Evolutionary conservation across 2,329 filamentous ascomycete species (phyloP).

Genomic region (Talaromyces sp.): DNA sequence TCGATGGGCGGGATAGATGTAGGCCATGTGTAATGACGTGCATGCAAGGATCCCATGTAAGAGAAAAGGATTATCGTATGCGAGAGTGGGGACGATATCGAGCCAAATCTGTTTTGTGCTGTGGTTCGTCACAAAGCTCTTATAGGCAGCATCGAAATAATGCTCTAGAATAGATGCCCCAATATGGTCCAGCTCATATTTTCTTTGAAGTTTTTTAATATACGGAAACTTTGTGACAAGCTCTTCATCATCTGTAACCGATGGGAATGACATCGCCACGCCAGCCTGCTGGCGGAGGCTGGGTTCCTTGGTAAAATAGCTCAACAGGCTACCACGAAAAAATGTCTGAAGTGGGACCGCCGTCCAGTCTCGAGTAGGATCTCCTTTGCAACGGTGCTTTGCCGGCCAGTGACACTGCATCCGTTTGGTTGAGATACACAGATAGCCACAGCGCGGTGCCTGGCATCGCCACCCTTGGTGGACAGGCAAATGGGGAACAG

Average conservation of each 20-base stretch:
- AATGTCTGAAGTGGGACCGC: conserved; percentile 23
- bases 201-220: background rate
- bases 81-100: conserved; percentile 29
- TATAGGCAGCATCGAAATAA: background rate
- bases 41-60: conserved; percentile 41
- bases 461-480: conserved; percentile 21
- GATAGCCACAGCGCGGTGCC: conserved; percentile 19
- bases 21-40: conserved; percentile 34
- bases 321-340: conserved; percentile 24
- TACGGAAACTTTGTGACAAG: background rate
- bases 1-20: conserved; percentile 18
- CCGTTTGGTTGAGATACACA: conserved; percentile 27
- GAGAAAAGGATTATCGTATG: conserved; percentile 30
- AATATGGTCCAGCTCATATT: background rate
- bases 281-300: background rate
- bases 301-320: conserved; percentile 21
- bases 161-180: background rate
- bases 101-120: background rate
- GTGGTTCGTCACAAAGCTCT: background rate
- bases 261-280: no score
- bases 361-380: conserved; percentile 17
- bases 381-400: conserved; percentile 16
- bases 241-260: no score
- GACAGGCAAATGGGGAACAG: conserved; percentile 22
- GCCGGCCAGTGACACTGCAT: conserved; percentile 29